A percentile compares a stretch with the other conserved stretches of the same genome.
Conservation (phyloP, 345 rosid species). For the Firmiana major region DNA sequence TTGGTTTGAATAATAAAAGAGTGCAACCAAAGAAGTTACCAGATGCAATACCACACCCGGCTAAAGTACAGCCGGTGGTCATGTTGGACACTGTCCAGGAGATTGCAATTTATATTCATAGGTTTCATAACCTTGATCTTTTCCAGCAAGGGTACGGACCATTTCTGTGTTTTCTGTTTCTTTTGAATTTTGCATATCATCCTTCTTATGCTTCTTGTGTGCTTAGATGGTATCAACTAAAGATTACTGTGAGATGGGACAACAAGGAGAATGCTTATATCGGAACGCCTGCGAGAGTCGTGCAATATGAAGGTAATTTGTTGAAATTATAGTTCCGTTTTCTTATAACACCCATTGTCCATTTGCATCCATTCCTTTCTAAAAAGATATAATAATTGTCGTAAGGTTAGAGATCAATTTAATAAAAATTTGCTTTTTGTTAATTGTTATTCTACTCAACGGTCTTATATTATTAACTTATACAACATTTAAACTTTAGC, state of each 20-base stretch:
- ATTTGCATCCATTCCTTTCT: background rate
- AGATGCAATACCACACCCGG: conserved; percentile 40
- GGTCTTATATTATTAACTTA: background rate
- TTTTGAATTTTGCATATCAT: background rate
- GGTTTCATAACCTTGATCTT: conserved; percentile 82
- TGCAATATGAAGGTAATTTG: conserved; percentile 86
- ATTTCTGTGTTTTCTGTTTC: background rate
- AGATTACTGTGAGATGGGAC: conserved; percentile 85
- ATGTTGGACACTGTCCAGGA: conserved; percentile 75
- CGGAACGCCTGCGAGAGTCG: conserved; percentile 78
- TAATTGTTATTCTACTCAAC: background rate
- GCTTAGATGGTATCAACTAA: conserved; percentile 84
- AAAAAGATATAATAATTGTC: background rate
- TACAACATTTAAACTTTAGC: background rate
- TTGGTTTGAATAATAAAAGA: conserved; percentile 37
- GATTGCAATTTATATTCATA: conserved; percentile 72
- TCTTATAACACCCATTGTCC: background rate
- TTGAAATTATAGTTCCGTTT: background rate
- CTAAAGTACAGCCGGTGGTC: conserved; percentile 46
- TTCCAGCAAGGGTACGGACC: conserved; percentile 85
- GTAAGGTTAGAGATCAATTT: background rate
- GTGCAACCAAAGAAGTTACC: conserved; percentile 36
- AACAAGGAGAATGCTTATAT: conserved; percentile 42
- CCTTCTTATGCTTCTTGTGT: background rate
- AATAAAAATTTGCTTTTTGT: background rate